Evolutionary conservation across 192 early-diverging fungal genomes (phyloP), one percentile per base, ranked within the genome.

Genomic region (Thoreauomyces humboldtii): DNA sequence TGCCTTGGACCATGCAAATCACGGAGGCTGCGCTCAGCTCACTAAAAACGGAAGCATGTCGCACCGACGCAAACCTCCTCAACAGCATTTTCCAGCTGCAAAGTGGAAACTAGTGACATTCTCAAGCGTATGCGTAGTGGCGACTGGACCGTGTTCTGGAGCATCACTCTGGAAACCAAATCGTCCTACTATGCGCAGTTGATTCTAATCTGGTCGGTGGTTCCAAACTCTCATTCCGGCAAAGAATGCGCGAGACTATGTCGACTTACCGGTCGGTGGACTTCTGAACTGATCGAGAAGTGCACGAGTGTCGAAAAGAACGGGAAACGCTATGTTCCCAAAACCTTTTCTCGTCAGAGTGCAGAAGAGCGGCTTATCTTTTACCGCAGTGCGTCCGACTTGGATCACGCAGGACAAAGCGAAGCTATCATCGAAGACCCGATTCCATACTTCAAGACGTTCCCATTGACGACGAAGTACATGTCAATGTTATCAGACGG

Each of bases 131-230:
- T 57, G 32, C 17, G 34, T 34, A 15, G 11, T 14, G 55, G 55
- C 22, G 33, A 57, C n/a, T 15, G 12, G 29, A 9, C 7, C 9
- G 55, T 57, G 22, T 35, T 57, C 15, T 57, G 55, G 55, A 57
- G 55, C 24, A 17, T 57, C 0, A 34, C n/a, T 33, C 32, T 57
- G n/a, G 55, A 27, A n/a, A 22, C 33, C 14, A 35, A 34, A 14
- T 12, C 9, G 14, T 17, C 14, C 14, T 14, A 57, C 12, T 57
- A 34, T 28, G 24, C n/a, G 0, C 55, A 57, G 35, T 25, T 57
- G 1, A 57, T 57, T 15, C 28, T 34, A 33, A 57, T 57, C 33
- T 57, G 55, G 55, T 11, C 25, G 11, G 24, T 57, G 1, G 24
- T 35, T 24, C 9, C 0, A 15, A 34, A 15, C 11, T 15, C 14